Base-by-base conservation (phyloP, 164 flowering plant genomes). In the Berberis vulgaris region DNA sequence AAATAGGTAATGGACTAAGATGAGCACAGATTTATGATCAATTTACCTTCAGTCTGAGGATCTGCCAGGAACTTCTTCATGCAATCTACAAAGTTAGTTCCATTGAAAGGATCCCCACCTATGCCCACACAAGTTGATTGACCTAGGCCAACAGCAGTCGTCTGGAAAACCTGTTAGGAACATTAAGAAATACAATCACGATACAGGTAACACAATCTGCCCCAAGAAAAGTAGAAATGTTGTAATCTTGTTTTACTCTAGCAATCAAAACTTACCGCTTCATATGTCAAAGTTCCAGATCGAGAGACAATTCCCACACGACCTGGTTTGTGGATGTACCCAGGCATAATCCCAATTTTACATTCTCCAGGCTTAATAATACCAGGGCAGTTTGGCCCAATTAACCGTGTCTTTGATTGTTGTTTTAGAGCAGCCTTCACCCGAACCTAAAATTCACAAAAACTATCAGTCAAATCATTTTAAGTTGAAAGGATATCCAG, bases 301-400 rank as follows among this genome's bases (percentile, higher is more conserved):
- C 99, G 84, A 56, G 99, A 94, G 56, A 94, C 99, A 77, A 94
- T 94, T 67, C 99, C 97, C 2, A 94, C 62, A 56, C 96, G 91
- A 3, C 99, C 99, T 65, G 99, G 99, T 77, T 94, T 94, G 79
- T 94, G 99, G 67, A 94, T 94, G 78, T 94, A 94, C 3, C 99
- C 97, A 60, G 99, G 99, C 99, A 94, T 94, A 55, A 94, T 94
- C 45, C 99, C 99, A 63, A 94, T 86, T 67, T 94, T 94, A 77
- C 99, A 94, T 74, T 94, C 99, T 64, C 99, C 99, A 45, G 99
- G 99, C 77, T 94, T 94, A 58, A 94, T 94, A 64, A 94, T 91
- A 47, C 99, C 97, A 74, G 99, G 99, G 71, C 99, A 94, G 72
- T 94, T 94, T 49, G 99, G 99, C 12, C 98, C 98, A 76, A 94